A percentile compares a stretch with the other conserved stretches of the same genome.
Conservation (phyloP, 306 rosid species). For the Bauhinia variegata region DNA sequence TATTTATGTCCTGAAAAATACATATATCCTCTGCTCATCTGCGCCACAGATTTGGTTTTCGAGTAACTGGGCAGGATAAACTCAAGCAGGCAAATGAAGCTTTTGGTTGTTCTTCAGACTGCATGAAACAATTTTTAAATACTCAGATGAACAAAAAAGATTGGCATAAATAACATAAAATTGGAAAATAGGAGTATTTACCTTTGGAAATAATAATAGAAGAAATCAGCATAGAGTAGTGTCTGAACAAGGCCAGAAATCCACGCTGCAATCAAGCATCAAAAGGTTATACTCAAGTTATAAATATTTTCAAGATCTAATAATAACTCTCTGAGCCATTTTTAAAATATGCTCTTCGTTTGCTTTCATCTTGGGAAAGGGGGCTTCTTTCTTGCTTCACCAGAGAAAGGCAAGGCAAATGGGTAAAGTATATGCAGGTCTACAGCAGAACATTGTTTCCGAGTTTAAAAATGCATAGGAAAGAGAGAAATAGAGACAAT, state of each 20-base stretch:
- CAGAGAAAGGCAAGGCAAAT: too few relatives aligned
- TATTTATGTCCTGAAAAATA: conserved; percentile 31
- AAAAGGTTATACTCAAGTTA: conserved; percentile 23
- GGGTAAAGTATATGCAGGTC: too few relatives aligned
- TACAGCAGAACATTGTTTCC: too few relatives aligned
- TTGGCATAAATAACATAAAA: conserved; percentile 10
- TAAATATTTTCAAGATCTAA: conserved; percentile 7
- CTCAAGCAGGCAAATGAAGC: conserved; percentile 87
- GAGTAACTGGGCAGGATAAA: conserved; percentile 19
- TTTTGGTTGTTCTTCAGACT: conserved; percentile 89
- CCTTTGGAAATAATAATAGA: conserved; percentile 91
- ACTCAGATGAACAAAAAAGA: conserved; percentile 6
- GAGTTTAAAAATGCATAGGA: too few relatives aligned
- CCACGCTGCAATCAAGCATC: conserved; percentile 72
- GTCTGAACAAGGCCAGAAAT: conserved; percentile 81
- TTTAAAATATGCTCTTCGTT: not conserved
- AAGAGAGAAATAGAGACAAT: too few relatives aligned
- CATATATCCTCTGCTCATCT: conserved; percentile 33
- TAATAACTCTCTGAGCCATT: not conserved
- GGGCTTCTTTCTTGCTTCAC: too few relatives aligned
- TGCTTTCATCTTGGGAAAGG: too few relatives aligned
- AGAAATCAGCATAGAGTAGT: conserved; percentile 84
- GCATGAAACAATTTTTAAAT: conserved; percentile 35
- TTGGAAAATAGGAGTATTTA: conserved; percentile 32
- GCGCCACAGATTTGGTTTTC: conserved; percentile 36